A percentile compares a stretch with the other conserved stretches of the same genome.
phyloP scores from a whole-genome alignment of 2,329 filamentous ascomycete species.

The Nothomitra cinnamomea region DNA sequence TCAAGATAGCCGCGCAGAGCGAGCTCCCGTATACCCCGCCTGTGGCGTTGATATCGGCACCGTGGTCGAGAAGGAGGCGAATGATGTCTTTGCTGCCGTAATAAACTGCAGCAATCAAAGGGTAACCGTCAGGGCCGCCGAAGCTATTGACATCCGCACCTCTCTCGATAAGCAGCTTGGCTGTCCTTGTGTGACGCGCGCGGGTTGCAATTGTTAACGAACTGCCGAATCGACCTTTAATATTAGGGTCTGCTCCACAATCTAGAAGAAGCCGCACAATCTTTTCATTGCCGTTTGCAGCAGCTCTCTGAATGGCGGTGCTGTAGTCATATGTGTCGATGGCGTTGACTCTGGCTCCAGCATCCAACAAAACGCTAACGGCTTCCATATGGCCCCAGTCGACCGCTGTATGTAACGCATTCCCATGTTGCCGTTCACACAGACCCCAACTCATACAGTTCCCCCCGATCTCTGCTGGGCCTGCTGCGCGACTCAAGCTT shows the following conservation, averaged over 20 bases:
- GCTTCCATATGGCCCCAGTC: conserved; percentile 7
- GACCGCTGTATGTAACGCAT: conserved; percentile 1
- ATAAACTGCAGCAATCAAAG: conserved; percentile 12
- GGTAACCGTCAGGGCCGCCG: conserved; percentile 8
- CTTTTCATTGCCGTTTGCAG: conserved; percentile 5
- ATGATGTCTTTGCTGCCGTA: conserved; percentile 8
- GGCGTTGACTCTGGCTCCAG: neutral
- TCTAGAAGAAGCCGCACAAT: conserved; percentile 10
- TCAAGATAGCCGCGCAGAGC: conserved; percentile 7
- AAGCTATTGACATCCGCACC: conserved; percentile 11
- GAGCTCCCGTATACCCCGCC: conserved; percentile 6
- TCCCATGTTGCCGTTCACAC: neutral
- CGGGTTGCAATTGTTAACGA: conserved; percentile 8
- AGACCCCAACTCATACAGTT: neutral
- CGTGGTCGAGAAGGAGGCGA: conserved; percentile 6
- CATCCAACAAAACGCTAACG: conserved; percentile 6
- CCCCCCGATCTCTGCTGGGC: neutral
- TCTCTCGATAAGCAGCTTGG: conserved; percentile 9
- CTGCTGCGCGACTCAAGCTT: too few relatives aligned
- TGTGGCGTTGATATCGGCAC: conserved; percentile 8
- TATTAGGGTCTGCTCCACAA: conserved; percentile 12
- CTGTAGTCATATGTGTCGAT: neutral
- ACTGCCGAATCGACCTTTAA: conserved; percentile 6
- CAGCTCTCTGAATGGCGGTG: neutral
- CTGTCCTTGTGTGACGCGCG: conserved; percentile 5